These are phyloP conservation scores for Helminthosporium solani DNA, from an alignment of 2,329 filamentous ascomycete genomes.

Conservation along the genomic window DNA sequence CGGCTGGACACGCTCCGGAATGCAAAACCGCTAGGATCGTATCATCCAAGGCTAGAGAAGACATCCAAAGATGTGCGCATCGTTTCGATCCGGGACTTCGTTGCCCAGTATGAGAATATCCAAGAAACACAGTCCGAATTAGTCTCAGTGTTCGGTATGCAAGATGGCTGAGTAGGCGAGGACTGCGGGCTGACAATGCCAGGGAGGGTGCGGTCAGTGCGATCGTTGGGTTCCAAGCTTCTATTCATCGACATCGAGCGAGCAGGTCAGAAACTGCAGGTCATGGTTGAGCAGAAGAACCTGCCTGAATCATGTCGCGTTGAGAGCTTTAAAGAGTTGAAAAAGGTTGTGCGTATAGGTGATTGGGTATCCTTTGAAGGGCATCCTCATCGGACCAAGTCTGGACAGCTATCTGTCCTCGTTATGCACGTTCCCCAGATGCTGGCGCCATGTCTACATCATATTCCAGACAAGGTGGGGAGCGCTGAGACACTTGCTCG, in stretches of 20 bases:
- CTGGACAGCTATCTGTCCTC: constrained; percentile 75
- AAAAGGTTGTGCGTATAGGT: constrained; percentile 70
- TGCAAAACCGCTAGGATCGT: constrained; percentile 51
- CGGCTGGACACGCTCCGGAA: constrained; percentile 57
- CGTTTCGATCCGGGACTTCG: constrained; percentile 32
- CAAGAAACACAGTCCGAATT: constrained; percentile 27
- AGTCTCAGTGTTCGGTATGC: constrained; percentile 40
- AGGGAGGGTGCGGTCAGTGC: constrained; percentile 75
- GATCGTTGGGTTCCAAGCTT: constrained; percentile 72
- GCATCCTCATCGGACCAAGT: constrained; percentile 64
- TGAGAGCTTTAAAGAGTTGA: constrained; percentile 59
- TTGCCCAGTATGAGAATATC: constrained; percentile 29
- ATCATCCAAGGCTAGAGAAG: constrained; percentile 55
- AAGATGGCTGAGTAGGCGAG: neutral
- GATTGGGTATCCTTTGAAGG: constrained; percentile 80
- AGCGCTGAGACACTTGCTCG: constrained; percentile 72
- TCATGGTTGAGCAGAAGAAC: constrained; percentile 68
- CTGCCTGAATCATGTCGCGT: constrained; percentile 41
- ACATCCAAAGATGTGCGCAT: constrained; percentile 13
- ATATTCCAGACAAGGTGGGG: constrained; percentile 69
- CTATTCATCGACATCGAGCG: constrained; percentile 80
- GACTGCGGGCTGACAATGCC: constrained; percentile 35
- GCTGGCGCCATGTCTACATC: constrained; percentile 75
- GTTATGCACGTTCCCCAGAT: constrained; percentile 68
- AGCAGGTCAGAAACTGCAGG: constrained; percentile 71